Base-by-base conservation (phyloP, 306 rosid species). In the Cucurbita pepo region DNA sequence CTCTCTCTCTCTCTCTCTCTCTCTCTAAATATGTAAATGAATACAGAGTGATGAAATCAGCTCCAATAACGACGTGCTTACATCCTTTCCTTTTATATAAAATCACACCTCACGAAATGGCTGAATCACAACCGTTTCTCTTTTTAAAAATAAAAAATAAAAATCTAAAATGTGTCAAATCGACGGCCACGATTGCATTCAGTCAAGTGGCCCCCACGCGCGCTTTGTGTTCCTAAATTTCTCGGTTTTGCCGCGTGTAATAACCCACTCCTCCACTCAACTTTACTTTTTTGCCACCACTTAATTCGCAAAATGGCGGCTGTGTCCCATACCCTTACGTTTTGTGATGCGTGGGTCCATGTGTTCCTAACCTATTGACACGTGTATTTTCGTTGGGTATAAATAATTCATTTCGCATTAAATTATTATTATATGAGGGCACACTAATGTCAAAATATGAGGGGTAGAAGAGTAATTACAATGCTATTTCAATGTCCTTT, bases 241-340 rank as follows among this genome's bases (percentile, higher is more conserved):
- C 72, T 67, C 40, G 21, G 36, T 12, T 66, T 66, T 45, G 52
- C 72, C 72, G 72, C 72, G 72, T 66, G 54, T 66, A 5, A 34
- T 14, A 59, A 30, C 34, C 34, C 14, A n/a, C 18, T 5, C 72
- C 19, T 8, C 53, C 8, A 11, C 8, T 0, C 5, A 45, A 13
- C 56, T 45, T n/a, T n/a, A 67, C 72, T 1, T 19, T 6, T 67
- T 22, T 67, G 16, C 55, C 72, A 21, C 56, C 19, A 1, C 6
- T 22, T 1, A 67, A 67, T 6, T 5, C 10, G 0, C 0, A 5
- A 67, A 67, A 67, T 67, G 56, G 18, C 72, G 72, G 72, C 56
- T 67, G 4, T 63, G 52, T 63, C 70, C 70, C 69, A 51, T 63
- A 4, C 30, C 0, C 45, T 16, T 19, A 36, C 25, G 34, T 9